Base-by-base conservation (phyloP, 1,284 basidiomycete species). In the Mycosarcoma mackinlayi region DNA sequence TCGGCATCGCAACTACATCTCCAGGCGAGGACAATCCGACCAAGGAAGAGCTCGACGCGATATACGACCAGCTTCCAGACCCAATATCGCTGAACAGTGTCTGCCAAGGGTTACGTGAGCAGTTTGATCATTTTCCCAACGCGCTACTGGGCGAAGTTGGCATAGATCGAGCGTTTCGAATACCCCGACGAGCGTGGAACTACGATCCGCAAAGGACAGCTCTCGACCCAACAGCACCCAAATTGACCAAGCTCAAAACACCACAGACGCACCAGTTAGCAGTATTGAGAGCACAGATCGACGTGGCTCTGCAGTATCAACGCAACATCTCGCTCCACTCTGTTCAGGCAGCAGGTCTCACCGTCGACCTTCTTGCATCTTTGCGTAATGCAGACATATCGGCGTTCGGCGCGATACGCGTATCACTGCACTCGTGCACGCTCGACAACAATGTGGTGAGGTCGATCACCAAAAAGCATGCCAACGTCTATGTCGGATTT, bases 141-240 rank as follows among this genome's bases (percentile, higher is more conserved):
- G 77, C 79, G 10, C 50, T 80, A 9, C 34, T 81, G 24, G 79
- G 79, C 38, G 79, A 81, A 28, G 76, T 81, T 0, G 79, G 79
- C 4, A 54, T 81, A 14, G 79, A 81, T 52, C 60, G 77, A 37
- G 77, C 75, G 1, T 81, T 81, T 38, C 56, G 77, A 2, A 60
- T 81, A 6, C 79, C 75, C 23, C 55, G 65, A 8, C 40, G 50
- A 39, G 45, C 54, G 2, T 76, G 64, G 66, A 63, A 52, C 45
- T 62, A 62, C 18, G 62, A 72, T 28, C 61, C 70, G 6, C 53
- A 52, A 3, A 40, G 58, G 8, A 16, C 53, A 11, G 37, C 28
- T 3, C 11, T 21, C 8, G 23, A 38, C 4, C 19, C 33, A 3
- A 14, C 49, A 3, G 31, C 35, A 16, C 51, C 70, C 3, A 69